These are phyloP conservation scores for Nematocida sp. DNA, from an alignment of 371 early-diverging fungal species.

Conservation along the genomic window DNA sequence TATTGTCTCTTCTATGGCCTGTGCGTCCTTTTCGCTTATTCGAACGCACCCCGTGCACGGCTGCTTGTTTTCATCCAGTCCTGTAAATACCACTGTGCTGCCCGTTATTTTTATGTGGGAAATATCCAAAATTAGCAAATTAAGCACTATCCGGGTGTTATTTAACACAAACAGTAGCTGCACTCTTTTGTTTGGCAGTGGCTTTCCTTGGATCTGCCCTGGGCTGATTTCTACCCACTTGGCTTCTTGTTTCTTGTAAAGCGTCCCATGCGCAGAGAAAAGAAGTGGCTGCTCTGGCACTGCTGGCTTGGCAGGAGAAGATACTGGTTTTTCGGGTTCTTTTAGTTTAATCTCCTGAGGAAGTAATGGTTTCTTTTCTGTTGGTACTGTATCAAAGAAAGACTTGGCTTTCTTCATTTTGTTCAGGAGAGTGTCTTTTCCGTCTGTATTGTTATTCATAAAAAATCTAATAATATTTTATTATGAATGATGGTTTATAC, in stretches of 20 bases:
- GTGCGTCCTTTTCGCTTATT: constrained; percentile 22
- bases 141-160: constrained; percentile 36
- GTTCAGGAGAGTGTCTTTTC: constrained; percentile 39
- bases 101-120: not conserved
- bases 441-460: constrained; percentile 4
- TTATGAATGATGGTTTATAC: not conserved
- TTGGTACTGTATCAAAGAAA: constrained; percentile 36
- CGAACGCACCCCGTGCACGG: constrained; percentile 5
- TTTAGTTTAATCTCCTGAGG: constrained; percentile 1
- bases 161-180: constrained; percentile 41
- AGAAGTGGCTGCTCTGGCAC: not conserved
- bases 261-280: constrained; percentile 12
- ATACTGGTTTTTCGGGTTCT: not conserved
- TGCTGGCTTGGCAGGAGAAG: not conserved
- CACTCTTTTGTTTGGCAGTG: not conserved
- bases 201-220: constrained; percentile 8
- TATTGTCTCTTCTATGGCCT: not conserved
- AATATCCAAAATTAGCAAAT: constrained; percentile 1
- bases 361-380: not conserved
- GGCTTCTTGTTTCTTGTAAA: constrained; percentile 36
- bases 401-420: constrained; percentile 51
- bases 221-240: constrained; percentile 25
- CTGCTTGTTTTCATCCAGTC: constrained; percentile 16
- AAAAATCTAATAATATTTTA: constrained; percentile 16
- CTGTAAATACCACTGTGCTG: constrained; percentile 16